A percentile compares a stretch with the other conserved stretches of the same genome.
These are phyloP conservation scores for Dysphania ambrosioides DNA, from an alignment of 148 eudicot species.

Conservation along the genomic window DNA sequence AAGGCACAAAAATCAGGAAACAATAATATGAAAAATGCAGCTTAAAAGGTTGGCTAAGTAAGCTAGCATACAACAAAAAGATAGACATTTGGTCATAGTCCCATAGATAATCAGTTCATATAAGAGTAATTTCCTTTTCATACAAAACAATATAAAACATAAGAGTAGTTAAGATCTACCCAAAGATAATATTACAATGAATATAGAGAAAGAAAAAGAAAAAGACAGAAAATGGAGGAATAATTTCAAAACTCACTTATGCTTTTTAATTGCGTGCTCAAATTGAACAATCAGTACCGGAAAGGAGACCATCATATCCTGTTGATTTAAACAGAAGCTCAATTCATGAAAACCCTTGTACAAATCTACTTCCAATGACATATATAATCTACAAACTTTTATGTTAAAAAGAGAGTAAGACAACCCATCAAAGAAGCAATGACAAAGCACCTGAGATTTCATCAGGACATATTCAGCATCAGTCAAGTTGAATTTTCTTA, in stretches of 20 bases:
- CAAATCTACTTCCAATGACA: background rate
- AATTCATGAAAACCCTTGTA: background rate
- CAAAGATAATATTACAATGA: background rate
- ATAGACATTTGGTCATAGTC: background rate
- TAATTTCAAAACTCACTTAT: slow-evolving; percentile 55
- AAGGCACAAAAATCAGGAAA: background rate
- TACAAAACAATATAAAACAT: background rate
- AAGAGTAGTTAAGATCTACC: background rate
- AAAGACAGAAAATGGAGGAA: background rate
- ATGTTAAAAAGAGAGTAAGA: background rate
- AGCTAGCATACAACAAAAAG: background rate
- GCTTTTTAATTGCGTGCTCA: slow-evolving; percentile 51
- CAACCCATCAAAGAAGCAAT: background rate
- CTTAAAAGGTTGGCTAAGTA: background rate
- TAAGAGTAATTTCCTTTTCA: background rate
- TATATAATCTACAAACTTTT: background rate
- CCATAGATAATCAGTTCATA: too few relatives aligned
- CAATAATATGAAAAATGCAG: background rate
- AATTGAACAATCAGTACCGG: slow-evolving; percentile 51
- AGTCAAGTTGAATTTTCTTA: slow-evolving; percentile 40
- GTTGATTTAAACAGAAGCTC: slow-evolving; percentile 26
- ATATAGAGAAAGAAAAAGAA: background rate
- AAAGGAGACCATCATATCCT: slow-evolving; percentile 52
- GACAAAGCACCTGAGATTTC: slow-evolving; percentile 54
- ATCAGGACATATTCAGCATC: slow-evolving; percentile 59